These are phyloP conservation scores for Pestalotiopsis sp. DNA, from an alignment of 2,329 filamentous ascomycete species.

Conservation along the genomic window DNA sequence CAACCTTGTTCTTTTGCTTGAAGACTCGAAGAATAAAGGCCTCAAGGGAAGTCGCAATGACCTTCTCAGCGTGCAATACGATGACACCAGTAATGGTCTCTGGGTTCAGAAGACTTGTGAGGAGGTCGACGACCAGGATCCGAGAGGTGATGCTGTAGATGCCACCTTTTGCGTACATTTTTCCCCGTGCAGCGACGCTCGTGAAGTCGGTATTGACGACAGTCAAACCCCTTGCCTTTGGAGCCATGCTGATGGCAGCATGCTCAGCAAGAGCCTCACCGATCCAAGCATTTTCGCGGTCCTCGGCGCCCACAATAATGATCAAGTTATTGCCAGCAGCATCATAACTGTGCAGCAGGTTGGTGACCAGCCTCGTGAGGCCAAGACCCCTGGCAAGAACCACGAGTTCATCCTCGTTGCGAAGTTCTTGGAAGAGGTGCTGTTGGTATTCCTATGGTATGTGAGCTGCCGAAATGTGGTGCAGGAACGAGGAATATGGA, in stretches of 20 bases:
- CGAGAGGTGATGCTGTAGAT: constrained; percentile 96
- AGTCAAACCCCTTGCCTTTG: constrained; percentile 81
- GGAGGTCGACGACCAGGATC: constrained; percentile 89
- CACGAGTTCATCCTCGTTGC: constrained; percentile 90
- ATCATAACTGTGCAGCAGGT: constrained; percentile 95
- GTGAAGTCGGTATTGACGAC: constrained; percentile 95
- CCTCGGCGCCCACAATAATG: constrained; percentile 84
- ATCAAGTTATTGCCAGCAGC: constrained; percentile 93
- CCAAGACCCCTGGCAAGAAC: constrained; percentile 90
- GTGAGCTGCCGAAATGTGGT: constrained; percentile 9
- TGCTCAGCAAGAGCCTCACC: constrained; percentile 95
- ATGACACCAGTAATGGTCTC: constrained; percentile 86
- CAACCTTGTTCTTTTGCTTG: constrained; percentile 89
- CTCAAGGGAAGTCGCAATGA: constrained; percentile 85
- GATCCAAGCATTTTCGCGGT: constrained; percentile 95
- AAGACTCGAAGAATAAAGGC: constrained; percentile 95
- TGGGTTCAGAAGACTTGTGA: constrained; percentile 81
- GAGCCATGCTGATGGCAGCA: constrained; percentile 83
- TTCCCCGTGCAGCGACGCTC: constrained; percentile 83
- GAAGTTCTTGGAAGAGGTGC: constrained; percentile 88
- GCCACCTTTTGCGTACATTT: constrained; percentile 86
- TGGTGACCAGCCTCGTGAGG: constrained; percentile 89
- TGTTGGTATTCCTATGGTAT: constrained; percentile 80
- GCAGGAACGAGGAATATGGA: constrained; percentile 2
- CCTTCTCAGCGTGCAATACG: constrained; percentile 84